These are phyloP conservation scores for Priceomyces haplophilus DNA, from an alignment of 805 yeast species.

Conservation along the genomic window DNA sequence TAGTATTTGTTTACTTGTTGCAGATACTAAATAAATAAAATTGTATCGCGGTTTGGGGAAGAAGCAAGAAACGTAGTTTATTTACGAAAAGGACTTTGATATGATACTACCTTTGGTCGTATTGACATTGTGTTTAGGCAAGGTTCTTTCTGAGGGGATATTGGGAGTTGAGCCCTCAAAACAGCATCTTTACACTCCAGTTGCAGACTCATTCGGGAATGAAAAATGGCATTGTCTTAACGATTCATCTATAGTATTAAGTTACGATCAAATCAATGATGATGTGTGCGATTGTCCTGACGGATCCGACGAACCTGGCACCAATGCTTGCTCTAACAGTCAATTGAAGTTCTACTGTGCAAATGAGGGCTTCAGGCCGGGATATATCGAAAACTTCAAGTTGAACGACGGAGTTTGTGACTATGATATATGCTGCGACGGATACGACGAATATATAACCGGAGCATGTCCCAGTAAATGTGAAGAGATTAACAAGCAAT, in stretches of 20 bases:
- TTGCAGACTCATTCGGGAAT: slow-evolving; percentile 35
- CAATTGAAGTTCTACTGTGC: slow-evolving; percentile 62
- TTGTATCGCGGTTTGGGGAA: neutral
- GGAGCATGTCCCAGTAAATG: slow-evolving; percentile 57
- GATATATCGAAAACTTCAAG: slow-evolving; percentile 58
- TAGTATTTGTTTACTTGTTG: neutral
- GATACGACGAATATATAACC: slow-evolving; percentile 70
- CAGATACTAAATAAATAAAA: neutral
- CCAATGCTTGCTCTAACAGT: slow-evolving; percentile 64
- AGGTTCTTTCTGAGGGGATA: slow-evolving; percentile 5
- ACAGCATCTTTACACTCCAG: slow-evolving; percentile 48
- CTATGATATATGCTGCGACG: slow-evolving; percentile 87
- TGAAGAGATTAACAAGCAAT: slow-evolving; percentile 43
- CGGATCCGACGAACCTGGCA: slow-evolving; percentile 96
- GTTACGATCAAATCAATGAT: slow-evolving; percentile 70
- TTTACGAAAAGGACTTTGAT: neutral
- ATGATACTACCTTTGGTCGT: neutral
- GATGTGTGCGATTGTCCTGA: slow-evolving; percentile 96
- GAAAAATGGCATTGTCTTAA: slow-evolving; percentile 62
- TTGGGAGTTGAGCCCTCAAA: slow-evolving; percentile 39
- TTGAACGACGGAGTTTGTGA: slow-evolving; percentile 94
- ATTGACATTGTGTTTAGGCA: neutral
- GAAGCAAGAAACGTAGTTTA: neutral
- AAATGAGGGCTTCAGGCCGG: slow-evolving; percentile 67
- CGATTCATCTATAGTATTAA: slow-evolving; percentile 62